Evolutionary conservation across 768 basidiomycete species (phyloP), one percentile per base, ranked within the genome.

Genomic region (Daedaleopsis sinensis): DNA sequence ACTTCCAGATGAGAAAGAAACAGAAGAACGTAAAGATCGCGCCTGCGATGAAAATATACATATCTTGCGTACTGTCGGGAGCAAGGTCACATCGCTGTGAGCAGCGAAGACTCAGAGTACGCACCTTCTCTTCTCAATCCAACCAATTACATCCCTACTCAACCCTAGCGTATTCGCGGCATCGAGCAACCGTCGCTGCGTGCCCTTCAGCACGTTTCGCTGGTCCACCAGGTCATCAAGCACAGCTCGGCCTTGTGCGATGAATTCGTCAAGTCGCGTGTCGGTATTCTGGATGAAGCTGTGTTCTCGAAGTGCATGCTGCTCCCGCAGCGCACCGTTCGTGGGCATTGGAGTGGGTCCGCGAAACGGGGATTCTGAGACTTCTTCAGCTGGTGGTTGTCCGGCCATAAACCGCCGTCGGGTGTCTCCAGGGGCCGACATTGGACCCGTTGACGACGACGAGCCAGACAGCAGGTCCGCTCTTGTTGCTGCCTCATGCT

Each of bases 71-170:
- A 71, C 96, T 96, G 72, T 13, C 11, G 46, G 37, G 24, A 55
- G 49, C 23, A n/a, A 5, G 43, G 35, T 42, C 16, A 53, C 23
- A 3, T 11, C 19, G 21, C 27, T n/a, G 6, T 11, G 39, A 27
- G n/a, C 2, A 36, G 5, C 38, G 0, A 15, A 16, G 10, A 44
- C 18, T 0, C 35, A 52, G 54, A 24, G 50, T 19, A 80, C 85
- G 60, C 63, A 94, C 95, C 93, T 97, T 74, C 97, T 81, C 64
- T 88, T 84, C 71, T 99, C 97, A 65, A 99, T 96, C 94, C 96
- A 99, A 8, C 92, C 89, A 73, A 99, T 98, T 37, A 96, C 96
- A 71, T 96, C 85, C 62, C 95, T 82, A 73, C 95, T 95, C 71
- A 98, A 76, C 0, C 97, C 97, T 60, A 99, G 76, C 24, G 94